Conservation (phyloP, 2,329 filamentous ascomycete species). For the Spiromastix sp. region DNA sequence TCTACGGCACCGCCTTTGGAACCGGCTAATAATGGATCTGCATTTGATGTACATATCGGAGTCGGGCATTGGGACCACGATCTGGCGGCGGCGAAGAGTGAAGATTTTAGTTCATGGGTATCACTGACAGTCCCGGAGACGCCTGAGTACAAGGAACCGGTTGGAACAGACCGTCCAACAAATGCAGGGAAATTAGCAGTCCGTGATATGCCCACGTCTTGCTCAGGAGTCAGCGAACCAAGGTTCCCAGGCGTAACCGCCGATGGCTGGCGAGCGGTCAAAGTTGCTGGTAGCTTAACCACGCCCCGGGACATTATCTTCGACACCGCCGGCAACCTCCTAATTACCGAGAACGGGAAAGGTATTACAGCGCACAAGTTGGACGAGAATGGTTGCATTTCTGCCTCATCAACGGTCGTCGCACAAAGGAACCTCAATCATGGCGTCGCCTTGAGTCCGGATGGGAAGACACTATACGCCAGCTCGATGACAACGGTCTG, state of each 20-base stretch:
- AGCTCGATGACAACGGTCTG: constrained; percentile 51
- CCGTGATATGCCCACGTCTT: constrained; percentile 1
- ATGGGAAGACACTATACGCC: constrained; percentile 42
- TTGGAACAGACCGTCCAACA: neutral
- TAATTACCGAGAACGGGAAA: constrained; percentile 37
- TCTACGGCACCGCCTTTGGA: constrained; percentile 14
- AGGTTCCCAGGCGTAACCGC: neutral
- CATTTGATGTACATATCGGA: constrained; percentile 20
- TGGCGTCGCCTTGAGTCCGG: constrained; percentile 39
- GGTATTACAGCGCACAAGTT: constrained; percentile 30
- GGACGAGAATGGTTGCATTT: constrained; percentile 20
- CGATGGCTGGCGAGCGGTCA: constrained; percentile 19
- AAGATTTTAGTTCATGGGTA: constrained; percentile 1
- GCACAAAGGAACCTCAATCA: constrained; percentile 40
- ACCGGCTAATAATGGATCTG: constrained; percentile 21
- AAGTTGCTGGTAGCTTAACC: constrained; percentile 37
- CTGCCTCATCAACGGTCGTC: constrained; percentile 5
- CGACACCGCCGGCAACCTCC: constrained; percentile 36
- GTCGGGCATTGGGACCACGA: constrained; percentile 21
- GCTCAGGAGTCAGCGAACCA: neutral
- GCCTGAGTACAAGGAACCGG: neutral
- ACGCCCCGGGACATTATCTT: constrained; percentile 38
- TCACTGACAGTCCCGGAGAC: neutral
- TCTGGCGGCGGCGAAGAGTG: constrained; percentile 11
- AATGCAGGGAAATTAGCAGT: neutral